Conservation (phyloP, 2,329 filamentous ascomycete genomes). For the Colletotrichum spinosum region DNA sequence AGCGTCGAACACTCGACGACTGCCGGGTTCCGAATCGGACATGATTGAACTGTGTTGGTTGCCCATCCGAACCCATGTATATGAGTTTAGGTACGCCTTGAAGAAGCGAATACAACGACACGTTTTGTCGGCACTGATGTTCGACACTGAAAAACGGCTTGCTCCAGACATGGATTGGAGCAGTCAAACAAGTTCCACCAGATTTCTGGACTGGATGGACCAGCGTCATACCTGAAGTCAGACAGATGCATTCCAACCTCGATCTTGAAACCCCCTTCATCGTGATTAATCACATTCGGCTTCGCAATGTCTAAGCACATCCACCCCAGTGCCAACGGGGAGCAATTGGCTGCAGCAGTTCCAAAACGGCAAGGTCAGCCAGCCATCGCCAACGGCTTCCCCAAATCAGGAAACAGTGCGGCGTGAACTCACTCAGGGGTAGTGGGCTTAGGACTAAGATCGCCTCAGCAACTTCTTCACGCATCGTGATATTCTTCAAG, state of each 20-base stretch:
- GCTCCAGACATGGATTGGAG: not conserved
- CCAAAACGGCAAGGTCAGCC: conserved; percentile 17
- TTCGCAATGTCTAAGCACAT: not conserved
- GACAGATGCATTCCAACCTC: no score
- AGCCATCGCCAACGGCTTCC: conserved; percentile 23
- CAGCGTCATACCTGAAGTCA: no score
- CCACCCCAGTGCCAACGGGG: not conserved
- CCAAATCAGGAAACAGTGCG: conserved; percentile 25
- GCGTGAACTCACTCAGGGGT: conserved; percentile 29
- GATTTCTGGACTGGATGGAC: not conserved
- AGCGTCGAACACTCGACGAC: not conserved
- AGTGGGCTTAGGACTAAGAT: not conserved
- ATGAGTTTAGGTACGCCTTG: no score
- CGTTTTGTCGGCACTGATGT: no score
- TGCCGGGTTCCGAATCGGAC: no score
- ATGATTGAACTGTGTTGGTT: no score
- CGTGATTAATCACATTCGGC: no score
- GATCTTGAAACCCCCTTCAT: no score
- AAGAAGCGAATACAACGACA: no score
- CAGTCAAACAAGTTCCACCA: not conserved
- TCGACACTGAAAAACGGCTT: no score
- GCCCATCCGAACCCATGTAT: no score
- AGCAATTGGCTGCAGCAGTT: not conserved
- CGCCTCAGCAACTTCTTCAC: not conserved
- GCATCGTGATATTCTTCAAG: not conserved